These are phyloP conservation scores for Geotrichum armillariae DNA, from an alignment of 1,139 yeast genomes.

Conservation along the genomic window DNA sequence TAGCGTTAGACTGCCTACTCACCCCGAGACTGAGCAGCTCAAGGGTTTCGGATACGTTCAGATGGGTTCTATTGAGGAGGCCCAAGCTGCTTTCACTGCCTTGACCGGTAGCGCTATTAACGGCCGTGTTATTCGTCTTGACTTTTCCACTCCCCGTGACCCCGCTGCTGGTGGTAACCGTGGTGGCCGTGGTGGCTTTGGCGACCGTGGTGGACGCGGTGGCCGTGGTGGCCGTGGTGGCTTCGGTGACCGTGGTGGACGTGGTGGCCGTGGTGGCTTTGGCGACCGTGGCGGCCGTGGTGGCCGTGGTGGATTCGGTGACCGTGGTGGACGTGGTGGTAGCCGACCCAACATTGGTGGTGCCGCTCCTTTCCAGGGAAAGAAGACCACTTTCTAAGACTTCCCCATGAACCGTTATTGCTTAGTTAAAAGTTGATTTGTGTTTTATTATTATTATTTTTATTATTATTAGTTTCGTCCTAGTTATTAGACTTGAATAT, in stretches of 20 bases:
- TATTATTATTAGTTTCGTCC: neutral
- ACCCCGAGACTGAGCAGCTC: slow-evolving; percentile 98
- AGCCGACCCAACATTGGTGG: slow-evolving; percentile 18
- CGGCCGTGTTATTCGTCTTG: slow-evolving; percentile 94
- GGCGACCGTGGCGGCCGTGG: slow-evolving; percentile 35
- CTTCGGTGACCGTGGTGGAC: slow-evolving; percentile 38
- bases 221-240: slow-evolving; percentile 49
- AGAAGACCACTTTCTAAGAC: slow-evolving; percentile 18
- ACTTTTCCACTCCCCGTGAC: slow-evolving; percentile 90
- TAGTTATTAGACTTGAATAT: neutral
- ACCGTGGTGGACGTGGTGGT: slow-evolving; percentile 47
- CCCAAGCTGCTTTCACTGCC: slow-evolving; percentile 83
- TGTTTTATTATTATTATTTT: slow-evolving; percentile 5
- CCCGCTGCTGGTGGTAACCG: slow-evolving; percentile 41
- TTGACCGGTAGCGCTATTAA: slow-evolving; percentile 86
- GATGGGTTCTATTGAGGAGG: slow-evolving; percentile 82
- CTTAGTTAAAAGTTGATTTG: neutral
- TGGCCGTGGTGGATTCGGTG: slow-evolving; percentile 41
- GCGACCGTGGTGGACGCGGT: slow-evolving; percentile 38
- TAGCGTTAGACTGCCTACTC: slow-evolving; percentile 93
- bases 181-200: slow-evolving; percentile 40
- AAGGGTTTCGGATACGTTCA: slow-evolving; percentile 99
- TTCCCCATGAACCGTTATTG: neutral
- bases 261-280: slow-evolving; percentile 45
- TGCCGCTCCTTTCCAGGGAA: slow-evolving; percentile 20